These are phyloP conservation scores for Pythium apleroticum DNA, from an alignment of 352 stramenopile genomes.

Conservation along the genomic window DNA sequence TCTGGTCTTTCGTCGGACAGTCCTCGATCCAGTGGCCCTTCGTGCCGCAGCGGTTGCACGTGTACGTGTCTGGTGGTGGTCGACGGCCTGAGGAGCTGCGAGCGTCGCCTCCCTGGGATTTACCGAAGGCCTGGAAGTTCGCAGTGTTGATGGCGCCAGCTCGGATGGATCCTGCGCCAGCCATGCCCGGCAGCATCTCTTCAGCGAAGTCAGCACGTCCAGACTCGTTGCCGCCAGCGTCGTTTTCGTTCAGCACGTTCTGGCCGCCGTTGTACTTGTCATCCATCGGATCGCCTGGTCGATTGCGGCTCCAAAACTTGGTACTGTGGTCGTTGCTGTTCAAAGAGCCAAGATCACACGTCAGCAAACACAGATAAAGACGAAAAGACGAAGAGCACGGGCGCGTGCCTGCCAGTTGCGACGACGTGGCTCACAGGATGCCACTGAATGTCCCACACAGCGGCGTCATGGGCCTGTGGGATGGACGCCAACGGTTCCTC, in stretches of 20 bases:
- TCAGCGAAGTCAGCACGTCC: constrained; percentile 29
- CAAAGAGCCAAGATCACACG: constrained; percentile 13
- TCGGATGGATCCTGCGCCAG: constrained; percentile 53
- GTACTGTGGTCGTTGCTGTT: constrained; percentile 94
- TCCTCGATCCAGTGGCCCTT: constrained; percentile 90
- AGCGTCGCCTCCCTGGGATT: constrained; percentile 20
- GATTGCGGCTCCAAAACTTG: constrained; percentile 98
- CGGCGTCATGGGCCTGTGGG: constrained; percentile 94
- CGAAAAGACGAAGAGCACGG: not conserved
- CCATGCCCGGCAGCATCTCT: constrained; percentile 71
- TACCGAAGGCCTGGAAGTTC: constrained; percentile 70
- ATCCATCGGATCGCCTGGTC: constrained; percentile 89
- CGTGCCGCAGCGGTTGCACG: constrained; percentile 82
- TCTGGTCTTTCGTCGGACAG: constrained; percentile 82
- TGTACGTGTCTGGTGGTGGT: constrained; percentile 81
- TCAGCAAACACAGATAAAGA: constrained; percentile 3
- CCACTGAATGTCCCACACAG: constrained; percentile 98
- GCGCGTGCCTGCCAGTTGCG: constrained; percentile 85
- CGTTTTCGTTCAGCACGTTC: constrained; percentile 66
- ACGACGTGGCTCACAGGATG: constrained; percentile 96
- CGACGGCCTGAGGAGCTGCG: constrained; percentile 35
- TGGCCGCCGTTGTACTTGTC: constrained; percentile 88
- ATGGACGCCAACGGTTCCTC: constrained; percentile 83
- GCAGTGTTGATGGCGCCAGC: constrained; percentile 69
- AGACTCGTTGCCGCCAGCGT: constrained; percentile 41